Conservation (phyloP, 768 basidiomycete genomes). For the Trametopsis cervina region DNA sequence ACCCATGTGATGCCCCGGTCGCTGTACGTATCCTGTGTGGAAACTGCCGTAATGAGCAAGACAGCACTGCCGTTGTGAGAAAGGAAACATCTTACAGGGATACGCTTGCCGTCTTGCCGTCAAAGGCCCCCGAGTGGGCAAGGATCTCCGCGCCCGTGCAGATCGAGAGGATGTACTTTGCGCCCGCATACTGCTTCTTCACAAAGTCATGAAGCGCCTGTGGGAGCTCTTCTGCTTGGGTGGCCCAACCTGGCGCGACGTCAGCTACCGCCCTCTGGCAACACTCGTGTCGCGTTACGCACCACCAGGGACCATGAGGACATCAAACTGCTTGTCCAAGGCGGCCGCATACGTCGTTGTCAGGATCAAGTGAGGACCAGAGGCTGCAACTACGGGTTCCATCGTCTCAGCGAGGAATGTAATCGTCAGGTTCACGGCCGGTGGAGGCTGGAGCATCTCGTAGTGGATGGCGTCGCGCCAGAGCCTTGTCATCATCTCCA, state of each 20-base stretch:
- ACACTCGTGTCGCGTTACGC: background rate
- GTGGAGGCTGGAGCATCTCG: slow-evolving; percentile 10
- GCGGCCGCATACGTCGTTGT: slow-evolving; percentile 10
- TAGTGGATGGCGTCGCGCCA: slow-evolving; percentile 16
- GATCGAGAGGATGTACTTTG: slow-evolving; percentile 28
- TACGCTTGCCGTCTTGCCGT: slow-evolving; percentile 27
- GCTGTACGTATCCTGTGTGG: background rate
- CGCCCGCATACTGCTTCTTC: slow-evolving; percentile 6
- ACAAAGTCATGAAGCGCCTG: slow-evolving; percentile 3
- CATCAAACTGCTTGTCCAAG: slow-evolving; percentile 9
- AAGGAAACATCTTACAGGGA: slow-evolving; percentile 23
- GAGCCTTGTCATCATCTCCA: slow-evolving; percentile 25
- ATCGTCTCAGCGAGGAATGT: slow-evolving; percentile 17
- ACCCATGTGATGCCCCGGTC: slow-evolving; percentile 20
- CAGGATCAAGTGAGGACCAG: slow-evolving; percentile 14
- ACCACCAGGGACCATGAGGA: slow-evolving; percentile 15
- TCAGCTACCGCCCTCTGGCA: background rate
- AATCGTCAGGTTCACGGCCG: slow-evolving; percentile 9
- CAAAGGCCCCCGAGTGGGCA: slow-evolving; percentile 27
- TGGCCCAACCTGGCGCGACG: too few species aligned
- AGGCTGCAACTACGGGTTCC: slow-evolving; percentile 13
- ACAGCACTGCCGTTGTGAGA: too few species aligned
- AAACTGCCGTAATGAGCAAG: too few species aligned
- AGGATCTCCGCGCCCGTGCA: slow-evolving; percentile 29
- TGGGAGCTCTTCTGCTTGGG: too few species aligned